phyloP scores from a whole-genome alignment of 2,329 filamentous ascomycete species.

The Sclerotinia spermophila region DNA sequence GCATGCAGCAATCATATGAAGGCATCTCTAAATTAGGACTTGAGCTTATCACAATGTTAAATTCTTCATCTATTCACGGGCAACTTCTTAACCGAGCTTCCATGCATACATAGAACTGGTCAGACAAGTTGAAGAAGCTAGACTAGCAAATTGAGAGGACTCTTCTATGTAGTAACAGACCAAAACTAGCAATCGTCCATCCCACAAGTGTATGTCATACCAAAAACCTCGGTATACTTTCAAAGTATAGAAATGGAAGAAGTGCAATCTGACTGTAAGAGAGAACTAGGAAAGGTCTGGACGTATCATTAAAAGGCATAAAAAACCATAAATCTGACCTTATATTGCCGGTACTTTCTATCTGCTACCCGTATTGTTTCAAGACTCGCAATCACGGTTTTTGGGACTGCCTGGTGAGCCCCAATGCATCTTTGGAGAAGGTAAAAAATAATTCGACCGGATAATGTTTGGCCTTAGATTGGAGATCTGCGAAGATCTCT shows the following conservation, averaged over 20 bases:
- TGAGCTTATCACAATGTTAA: accelerated
- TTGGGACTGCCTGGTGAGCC: not conserved
- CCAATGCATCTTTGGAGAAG: no score
- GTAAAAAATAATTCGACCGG: not conserved
- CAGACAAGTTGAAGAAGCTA: not conserved
- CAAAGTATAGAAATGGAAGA: not conserved
- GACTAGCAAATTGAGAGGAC: not conserved
- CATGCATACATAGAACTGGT: not conserved
- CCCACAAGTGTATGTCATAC: not conserved
- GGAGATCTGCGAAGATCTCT: not conserved
- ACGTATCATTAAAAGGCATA: not conserved
- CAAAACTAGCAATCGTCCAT: not conserved
- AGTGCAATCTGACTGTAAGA: no score
- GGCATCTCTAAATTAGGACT: no score
- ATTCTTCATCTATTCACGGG: not conserved
- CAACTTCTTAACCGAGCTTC: no score
- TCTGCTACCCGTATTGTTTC: not conserved
- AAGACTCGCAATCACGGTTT: not conserved
- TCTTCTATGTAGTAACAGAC: not conserved
- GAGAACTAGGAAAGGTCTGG: no score
- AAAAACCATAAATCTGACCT: not conserved
- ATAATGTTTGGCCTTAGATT: not conserved
- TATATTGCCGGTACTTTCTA: not conserved
- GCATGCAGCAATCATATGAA: not conserved
- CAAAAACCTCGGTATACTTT: not conserved